phyloP scores from a whole-genome alignment of 2,329 filamentous ascomycete genomes.

The Aspergillus tanneri region DNA sequence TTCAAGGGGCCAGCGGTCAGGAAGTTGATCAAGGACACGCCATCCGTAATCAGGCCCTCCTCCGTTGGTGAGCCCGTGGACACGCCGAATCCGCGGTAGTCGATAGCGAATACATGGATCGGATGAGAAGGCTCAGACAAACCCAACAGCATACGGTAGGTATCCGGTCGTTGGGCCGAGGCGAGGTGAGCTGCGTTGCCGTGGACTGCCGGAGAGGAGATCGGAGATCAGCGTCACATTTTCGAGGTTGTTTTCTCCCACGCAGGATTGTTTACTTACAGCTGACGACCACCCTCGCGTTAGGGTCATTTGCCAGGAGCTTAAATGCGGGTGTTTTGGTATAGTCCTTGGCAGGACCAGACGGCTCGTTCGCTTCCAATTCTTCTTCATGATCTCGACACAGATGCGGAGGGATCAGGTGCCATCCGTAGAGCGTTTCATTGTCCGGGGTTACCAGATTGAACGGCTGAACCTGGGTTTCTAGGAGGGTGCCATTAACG shows the following conservation, averaged over 20 bases:
- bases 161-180: slow-evolving; percentile 71
- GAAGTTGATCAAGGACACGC: slow-evolving; percentile 69
- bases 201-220: slow-evolving; percentile 37
- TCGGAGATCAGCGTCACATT: slow-evolving; percentile 10
- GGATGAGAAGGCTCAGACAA: slow-evolving; percentile 61
- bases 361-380: slow-evolving; percentile 56
- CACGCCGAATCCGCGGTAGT: slow-evolving; percentile 85
- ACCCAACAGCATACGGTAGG: slow-evolving; percentile 73
- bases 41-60: slow-evolving; percentile 76
- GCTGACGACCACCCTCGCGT: slow-evolving; percentile 56
- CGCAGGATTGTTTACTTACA: slow-evolving; percentile 41
- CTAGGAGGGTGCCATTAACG: slow-evolving; percentile 45
- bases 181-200: slow-evolving; percentile 82
- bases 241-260: not conserved
- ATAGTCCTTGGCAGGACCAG: slow-evolving; percentile 52
- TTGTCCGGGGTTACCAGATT: slow-evolving; percentile 71
- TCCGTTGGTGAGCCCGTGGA: slow-evolving; percentile 81
- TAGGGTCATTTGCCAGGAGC: slow-evolving; percentile 51
- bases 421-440: slow-evolving; percentile 83
- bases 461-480: slow-evolving; percentile 87
- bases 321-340: slow-evolving; percentile 51
- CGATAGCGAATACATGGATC: slow-evolving; percentile 79
- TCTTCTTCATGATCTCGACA: slow-evolving; percentile 70
- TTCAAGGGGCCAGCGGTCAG: slow-evolving; percentile 56
- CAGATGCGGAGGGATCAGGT: slow-evolving; percentile 75